Evolutionary conservation across 1,139 yeast genomes (phyloP), one percentile per base, ranked within the genome.

Genomic region (Eremothecium coryli): DNA sequence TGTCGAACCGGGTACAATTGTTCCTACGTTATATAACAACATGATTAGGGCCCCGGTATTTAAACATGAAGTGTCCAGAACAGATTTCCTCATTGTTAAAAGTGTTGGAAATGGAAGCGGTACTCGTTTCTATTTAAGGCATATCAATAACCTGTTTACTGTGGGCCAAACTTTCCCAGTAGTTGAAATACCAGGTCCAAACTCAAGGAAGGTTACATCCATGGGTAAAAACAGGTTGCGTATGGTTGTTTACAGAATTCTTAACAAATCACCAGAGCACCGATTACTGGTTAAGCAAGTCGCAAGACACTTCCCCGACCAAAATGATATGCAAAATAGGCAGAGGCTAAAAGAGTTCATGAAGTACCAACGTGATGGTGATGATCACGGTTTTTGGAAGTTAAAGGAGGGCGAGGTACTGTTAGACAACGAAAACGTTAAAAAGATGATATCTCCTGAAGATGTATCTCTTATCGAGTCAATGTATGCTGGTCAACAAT

Each of bases 131-230:
- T 77, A 66, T 48, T 55, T 93, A 45, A 68, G 94, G 42, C 68
- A 70, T 16, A 68, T 90, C 25, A 78, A 80, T 38, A 76, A 78
- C 51, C 52, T 82, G 35, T 90, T 85, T 56, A 76, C 85, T 0
- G 95, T 88, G 5, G 99, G 99, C 1, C 95, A 93, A 54, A 72
- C 85, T 0, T 78, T 85, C 49, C 98, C 98, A 1, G 95, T 86
- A 2, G 81, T 82, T 33, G 95, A 86, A 53, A 80, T 93, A 14
- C 98, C 98, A 1, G 97, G 97, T 1, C 98, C 99, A 1, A 96
- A 93, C 56, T 85, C 96, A 1, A 73, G 98, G 58, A 86, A 86
- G 52, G 96, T 88, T 11, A 88, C 98, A 0, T 82, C 95, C 6
- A 88, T 94, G 14, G 78, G 90, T 35, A 88, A 90, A 52, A 88